Base-by-base conservation (phyloP, 352 stramenopile species). In the Globisporangium sylvaticum region DNA sequence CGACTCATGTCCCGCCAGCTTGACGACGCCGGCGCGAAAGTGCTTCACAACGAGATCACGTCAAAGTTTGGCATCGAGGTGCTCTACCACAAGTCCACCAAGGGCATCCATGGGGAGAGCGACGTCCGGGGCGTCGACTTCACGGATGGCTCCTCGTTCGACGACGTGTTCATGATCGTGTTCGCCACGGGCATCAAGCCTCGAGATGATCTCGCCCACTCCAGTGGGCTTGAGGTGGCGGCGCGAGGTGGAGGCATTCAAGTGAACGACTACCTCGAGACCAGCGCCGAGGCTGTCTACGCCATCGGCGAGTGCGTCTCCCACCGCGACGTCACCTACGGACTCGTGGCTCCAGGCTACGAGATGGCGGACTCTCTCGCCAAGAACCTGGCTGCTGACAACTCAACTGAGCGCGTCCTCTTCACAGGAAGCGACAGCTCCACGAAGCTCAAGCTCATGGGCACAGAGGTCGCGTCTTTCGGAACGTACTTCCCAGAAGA, bases 391-490 rank as follows among this genome's bases (percentile, higher is more conserved):
- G 80, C 85, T 0, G 67, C 61, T 3, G 37, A 22, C 22, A 25
- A 53, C 37, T 52, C 53, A 25, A 53, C 67, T 10, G 70, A 88
- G 39, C 67, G 73, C 5, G 75, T 83, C 32, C 58, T 72, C 8
- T 97, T 97, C 75, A 89, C 74, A 1, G 88, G 90, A 57, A 89
- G 86, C 20, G 91, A 98, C 73, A 84, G 96, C 68, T 96, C 88
- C 1, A 98, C 93, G 14, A 97, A 98, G 72, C 82, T 98, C 54
- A 98, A 98, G 75, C 83, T 98, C 53, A 92, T 98, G 76, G 93
- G 93, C 0, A 97, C 95, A 69, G 93, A 98, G 68, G 93, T 98
- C 44, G 93, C 89, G 2, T 95, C 85, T 0, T 98, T 98, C 72
- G 93, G 93, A 15, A 83, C 92, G 70, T 92, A 90, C 39, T 80